Evolutionary conservation across 495 filamentous ascomycete species (phyloP).

Genomic region (Hypoxylon rickii): DNA sequence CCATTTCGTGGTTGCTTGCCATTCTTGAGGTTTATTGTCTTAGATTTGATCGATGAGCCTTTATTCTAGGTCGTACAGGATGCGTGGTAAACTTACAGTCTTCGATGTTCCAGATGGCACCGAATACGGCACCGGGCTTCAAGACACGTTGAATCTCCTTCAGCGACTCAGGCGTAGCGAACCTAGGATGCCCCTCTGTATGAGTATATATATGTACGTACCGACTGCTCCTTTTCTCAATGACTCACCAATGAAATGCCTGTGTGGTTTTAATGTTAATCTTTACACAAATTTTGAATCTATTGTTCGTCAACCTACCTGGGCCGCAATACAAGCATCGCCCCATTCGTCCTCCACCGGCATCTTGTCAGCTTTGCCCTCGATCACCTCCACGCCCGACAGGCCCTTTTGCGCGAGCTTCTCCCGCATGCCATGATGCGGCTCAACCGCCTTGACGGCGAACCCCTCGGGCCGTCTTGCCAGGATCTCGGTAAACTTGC

Average conservation of each 20-base stretch:
- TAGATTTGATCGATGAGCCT: background rate
- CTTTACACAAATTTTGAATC: constrained; percentile 7
- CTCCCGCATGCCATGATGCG: constrained; percentile 62
- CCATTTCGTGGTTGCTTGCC: constrained; percentile 54
- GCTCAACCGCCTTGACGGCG: constrained; percentile 64
- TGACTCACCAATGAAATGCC: constrained; percentile 63
- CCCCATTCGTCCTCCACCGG: constrained; percentile 59
- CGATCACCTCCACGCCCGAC: constrained; percentile 49
- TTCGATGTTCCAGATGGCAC: constrained; percentile 70
- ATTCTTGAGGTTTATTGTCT: constrained; percentile 58
- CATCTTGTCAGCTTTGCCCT: constrained; percentile 60
- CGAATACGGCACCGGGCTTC: constrained; percentile 54
- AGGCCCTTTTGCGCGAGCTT: constrained; percentile 60
- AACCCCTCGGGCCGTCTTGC: constrained; percentile 56
- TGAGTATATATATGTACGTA: constrained; percentile 1
- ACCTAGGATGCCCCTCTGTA: constrained; percentile 52
- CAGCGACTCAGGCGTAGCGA: constrained; percentile 60
- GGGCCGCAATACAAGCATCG: constrained; percentile 66
- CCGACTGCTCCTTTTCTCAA: background rate
- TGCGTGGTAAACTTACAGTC: constrained; percentile 52
- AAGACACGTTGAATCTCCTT: constrained; percentile 63
- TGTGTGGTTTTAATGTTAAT: constrained; percentile 26
- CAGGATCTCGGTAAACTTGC: constrained; percentile 67
- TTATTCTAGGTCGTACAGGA: background rate
- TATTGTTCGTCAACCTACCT: constrained; percentile 51